Base-by-base conservation (phyloP, 129 eudicot genomes). In the Flaveria ramosissima region DNA sequence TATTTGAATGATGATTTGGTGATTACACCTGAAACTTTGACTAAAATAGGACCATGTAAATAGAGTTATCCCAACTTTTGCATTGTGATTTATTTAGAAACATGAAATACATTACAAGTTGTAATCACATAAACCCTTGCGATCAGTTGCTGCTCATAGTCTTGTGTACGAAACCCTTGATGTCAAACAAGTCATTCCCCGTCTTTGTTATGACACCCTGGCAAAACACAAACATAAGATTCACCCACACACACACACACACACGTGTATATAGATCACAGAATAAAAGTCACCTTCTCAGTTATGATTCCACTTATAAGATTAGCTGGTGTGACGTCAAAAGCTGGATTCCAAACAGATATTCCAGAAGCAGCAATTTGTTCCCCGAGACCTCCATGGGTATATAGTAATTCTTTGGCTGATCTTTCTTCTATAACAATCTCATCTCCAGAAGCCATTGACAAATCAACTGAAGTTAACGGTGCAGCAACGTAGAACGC, bases 281-380 rank as follows among this genome's bases (percentile, higher is more conserved):
- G 68, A 45, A 75, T 12, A 75, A 53, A 20, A 51, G 74, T 41
- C 27, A 94, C 99, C 99, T 87, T 94, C 77, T 94, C 99, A 1
- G 99, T 94, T 71, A 94, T 84, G 70, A 94, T 85, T 19, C 97
- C 97, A 56, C 79, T 68, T 14, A 94, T 91, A 8, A 94, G 50
- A 53, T 32, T 59, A 71, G 99, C 97, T 11, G 99, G 99, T 52
- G 99, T 94, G 16, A 91, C 94, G 73, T 94, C 99, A 83, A 94
- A 94, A 77, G 99, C 97, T 14, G 99, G 99, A 82, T 94, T 94
- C 99, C 99, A 94, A 65, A 94, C 97, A 56, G 88, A 86, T 36
- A 91, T 91, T 27, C 99, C 99, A 1, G 97, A 86, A 41, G 99
- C 99, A 53, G 97, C 99, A 72, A 94, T 89, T 85, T 89, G 99